Percentiles rank a stretch among this genome's conserved stretches.
These are phyloP conservation scores for Lunasporangiospora selenospora DNA, from an alignment of 192 early-diverging fungal species.

Conservation along the genomic window DNA sequence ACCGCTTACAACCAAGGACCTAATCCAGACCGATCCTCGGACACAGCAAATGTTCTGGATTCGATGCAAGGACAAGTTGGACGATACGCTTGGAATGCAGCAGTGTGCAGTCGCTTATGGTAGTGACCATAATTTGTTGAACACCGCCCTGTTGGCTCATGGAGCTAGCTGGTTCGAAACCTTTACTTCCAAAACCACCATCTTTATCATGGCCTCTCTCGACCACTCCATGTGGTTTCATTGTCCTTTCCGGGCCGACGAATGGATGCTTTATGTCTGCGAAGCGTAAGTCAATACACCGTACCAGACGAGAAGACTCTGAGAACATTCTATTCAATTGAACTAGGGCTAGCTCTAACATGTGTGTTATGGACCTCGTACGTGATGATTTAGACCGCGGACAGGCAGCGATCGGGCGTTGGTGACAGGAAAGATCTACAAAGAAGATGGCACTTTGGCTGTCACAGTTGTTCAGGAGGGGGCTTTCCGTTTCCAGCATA, in stretches of 20 bases:
- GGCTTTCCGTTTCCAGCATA: constrained; percentile 57
- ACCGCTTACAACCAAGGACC: constrained; percentile 12
- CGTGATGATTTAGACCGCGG: constrained; percentile 80
- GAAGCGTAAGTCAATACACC: constrained; percentile 28
- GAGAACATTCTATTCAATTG: too few species aligned
- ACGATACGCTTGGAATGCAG: constrained; percentile 66
- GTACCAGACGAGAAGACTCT: too few species aligned
- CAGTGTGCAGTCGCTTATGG: constrained; percentile 66
- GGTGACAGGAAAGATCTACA: constrained; percentile 80
- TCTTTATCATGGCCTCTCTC: constrained; percentile 67
- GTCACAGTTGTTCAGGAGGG: constrained; percentile 90
- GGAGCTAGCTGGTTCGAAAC: constrained; percentile 55
- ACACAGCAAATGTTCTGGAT: constrained; percentile 64
- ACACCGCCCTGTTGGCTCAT: constrained; percentile 50
- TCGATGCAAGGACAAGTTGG: constrained; percentile 60
- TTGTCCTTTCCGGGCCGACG: constrained; percentile 78
- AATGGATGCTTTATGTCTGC: constrained; percentile 68
- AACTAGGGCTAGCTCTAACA: too few species aligned
- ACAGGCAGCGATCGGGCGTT: constrained; percentile 77
- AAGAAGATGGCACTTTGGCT: constrained; percentile 75
- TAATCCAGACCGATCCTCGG: constrained; percentile 10
- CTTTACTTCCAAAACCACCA: constrained; percentile 40
- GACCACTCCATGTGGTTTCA: constrained; percentile 92
- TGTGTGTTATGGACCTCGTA: too few species aligned
- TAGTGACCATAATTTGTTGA: constrained; percentile 28